Base-by-base conservation (phyloP, 2,329 filamentous ascomycete genomes). In the Penicillium frequentans region DNA sequence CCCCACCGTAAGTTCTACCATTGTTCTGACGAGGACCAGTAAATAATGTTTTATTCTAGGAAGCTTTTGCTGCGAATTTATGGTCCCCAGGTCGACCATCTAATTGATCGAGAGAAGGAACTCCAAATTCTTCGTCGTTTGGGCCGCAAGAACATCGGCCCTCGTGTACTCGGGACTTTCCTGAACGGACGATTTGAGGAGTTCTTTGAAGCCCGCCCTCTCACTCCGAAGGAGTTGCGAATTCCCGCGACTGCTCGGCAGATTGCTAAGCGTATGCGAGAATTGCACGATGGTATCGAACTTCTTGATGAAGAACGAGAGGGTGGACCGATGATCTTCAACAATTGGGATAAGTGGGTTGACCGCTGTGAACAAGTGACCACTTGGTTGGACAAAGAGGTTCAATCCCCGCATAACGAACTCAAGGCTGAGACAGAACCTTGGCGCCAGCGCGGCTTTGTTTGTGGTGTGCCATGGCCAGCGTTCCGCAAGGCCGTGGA, bases 211-310 rank as follows among this genome's bases (percentile, higher is more conserved):
- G 92, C 95, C 1, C 85, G 86, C 37, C 88, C 95, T 0, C 82
- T 99, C 43, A 93, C 88, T 0, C 82, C 89, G 0, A 80, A 84
- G 26, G 90, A 96, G 63, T 77, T 99, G 46, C 88, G 91, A 37
- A 85, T 90, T 31, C 85, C 90, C 0, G 90, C 91, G 49, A 97
- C 91, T 0, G 96, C 90, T 33, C 90, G 85, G 68, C 90, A 96
- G 70, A 99, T 99, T 69, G 93, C 95, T 13, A 98, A 98, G 80
- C 90, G 95, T 50, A 96, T 99, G 91, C 85, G 93, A 61, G 95
- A 99, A 74, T 82, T 99, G 35, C 95, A 99, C 68, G 90, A 96
- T 52, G 95, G 95, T 0, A 89, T 99, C 60, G 92, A 97, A 27
- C 80, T 99, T 21, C 82, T 96, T 0, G 84, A 88, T 1, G 81